These are phyloP conservation scores for Protomyces inouyei DNA, from an alignment of 1,139 yeast genomes.

Conservation along the genomic window DNA sequence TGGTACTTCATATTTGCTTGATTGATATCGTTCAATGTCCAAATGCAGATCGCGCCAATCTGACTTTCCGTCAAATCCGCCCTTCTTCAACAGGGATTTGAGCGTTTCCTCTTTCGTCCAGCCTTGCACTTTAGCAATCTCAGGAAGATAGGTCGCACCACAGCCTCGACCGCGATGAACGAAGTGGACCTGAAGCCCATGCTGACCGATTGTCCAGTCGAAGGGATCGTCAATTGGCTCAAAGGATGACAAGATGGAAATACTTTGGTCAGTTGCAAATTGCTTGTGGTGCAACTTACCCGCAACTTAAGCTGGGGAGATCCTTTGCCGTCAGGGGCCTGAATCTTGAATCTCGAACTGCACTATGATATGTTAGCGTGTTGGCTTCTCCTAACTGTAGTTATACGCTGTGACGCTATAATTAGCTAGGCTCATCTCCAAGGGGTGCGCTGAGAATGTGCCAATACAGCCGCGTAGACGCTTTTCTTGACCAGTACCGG, in stretches of 20 bases:
- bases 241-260: slow-evolving; percentile 64
- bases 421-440: slow-evolving; percentile 55
- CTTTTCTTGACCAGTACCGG: slow-evolving; percentile 38
- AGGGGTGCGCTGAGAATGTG: slow-evolving; percentile 53
- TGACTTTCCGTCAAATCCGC: slow-evolving; percentile 46
- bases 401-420: slow-evolving; percentile 59
- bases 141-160: slow-evolving; percentile 83
- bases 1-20: slow-evolving; percentile 35
- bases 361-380: slow-evolving; percentile 37
- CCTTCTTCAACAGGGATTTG: slow-evolving; percentile 63
- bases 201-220: slow-evolving; percentile 78
- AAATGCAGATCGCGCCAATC: slow-evolving; percentile 31
- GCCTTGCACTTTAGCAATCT: slow-evolving; percentile 81
- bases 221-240: slow-evolving; percentile 48
- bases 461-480: slow-evolving; percentile 89
- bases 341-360: slow-evolving; percentile 74
- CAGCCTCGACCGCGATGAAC: slow-evolving; percentile 36
- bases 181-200: slow-evolving; percentile 68
- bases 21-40: slow-evolving; percentile 40
- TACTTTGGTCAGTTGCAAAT: slow-evolving; percentile 41
- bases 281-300: slow-evolving; percentile 32
- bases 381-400: no score
- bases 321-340: slow-evolving; percentile 58
- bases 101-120: slow-evolving; percentile 76
- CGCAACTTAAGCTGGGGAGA: slow-evolving; percentile 49